Conservation (phyloP, 768 basidiomycete genomes). For the Macrolepiota fuliginosa region DNA sequence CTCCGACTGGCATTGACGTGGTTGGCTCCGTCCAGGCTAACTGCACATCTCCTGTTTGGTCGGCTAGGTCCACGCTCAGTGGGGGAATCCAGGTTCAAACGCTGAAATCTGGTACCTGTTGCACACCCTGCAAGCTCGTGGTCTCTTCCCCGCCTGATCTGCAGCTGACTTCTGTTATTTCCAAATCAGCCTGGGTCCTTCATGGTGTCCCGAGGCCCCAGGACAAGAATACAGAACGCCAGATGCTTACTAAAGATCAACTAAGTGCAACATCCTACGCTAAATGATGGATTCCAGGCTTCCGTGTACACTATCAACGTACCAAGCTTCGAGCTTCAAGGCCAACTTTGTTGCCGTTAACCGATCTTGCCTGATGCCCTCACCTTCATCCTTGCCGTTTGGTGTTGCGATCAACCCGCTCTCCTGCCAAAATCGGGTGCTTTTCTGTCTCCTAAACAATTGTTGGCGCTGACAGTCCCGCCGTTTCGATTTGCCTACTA, state of each 20-base stretch:
- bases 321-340: neutral
- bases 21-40: neutral
- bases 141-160: too few species aligned
- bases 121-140: too few species aligned
- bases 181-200: too few species aligned
- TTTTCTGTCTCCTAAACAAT: neutral
- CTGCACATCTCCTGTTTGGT: neutral
- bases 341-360: neutral
- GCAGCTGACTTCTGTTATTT: too few species aligned
- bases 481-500: neutral
- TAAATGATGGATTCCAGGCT: neutral
- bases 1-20: neutral
- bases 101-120: too few species aligned
- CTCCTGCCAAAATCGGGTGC: neutral
- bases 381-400: neutral
- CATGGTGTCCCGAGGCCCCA: too few species aligned
- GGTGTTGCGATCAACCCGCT: neutral
- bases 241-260: neutral
- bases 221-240: too few species aligned
- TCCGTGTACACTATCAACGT: neutral
- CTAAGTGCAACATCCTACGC: neutral
- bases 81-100: too few species aligned
- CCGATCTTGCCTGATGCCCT: conserved; percentile 6
- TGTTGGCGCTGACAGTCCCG: neutral
- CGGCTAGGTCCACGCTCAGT: too few species aligned